These are phyloP conservation scores for Eremochloa ophiuroides DNA, from an alignment of 176 grass and related monocot species.

Conservation along the genomic window DNA sequence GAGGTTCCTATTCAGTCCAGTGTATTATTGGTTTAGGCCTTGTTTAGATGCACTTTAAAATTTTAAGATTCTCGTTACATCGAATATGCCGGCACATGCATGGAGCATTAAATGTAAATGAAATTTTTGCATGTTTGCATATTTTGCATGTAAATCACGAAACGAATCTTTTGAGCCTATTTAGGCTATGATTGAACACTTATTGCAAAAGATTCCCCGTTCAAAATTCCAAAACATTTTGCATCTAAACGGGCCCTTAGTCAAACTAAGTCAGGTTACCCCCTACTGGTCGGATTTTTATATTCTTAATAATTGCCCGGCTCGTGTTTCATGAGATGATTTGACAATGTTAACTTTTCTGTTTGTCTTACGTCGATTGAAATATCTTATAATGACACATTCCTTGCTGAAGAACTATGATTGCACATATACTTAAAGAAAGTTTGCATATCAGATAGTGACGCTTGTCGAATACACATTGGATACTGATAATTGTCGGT, in stretches of 20 bases:
- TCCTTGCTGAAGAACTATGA: background rate
- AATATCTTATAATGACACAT: background rate
- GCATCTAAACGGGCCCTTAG: too few relatives aligned
- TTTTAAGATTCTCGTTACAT: too few relatives aligned
- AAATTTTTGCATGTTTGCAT: too few relatives aligned
- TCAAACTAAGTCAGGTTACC: background rate
- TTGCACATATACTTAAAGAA: background rate
- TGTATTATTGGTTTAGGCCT: background rate
- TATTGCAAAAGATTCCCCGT: too few relatives aligned
- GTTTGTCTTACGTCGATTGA: background rate
- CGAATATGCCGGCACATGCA: too few relatives aligned
- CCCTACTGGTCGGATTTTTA: background rate
- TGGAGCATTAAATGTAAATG: too few relatives aligned
- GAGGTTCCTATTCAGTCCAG: background rate
- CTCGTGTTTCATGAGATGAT: slow-evolving; percentile 26
- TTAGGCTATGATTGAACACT: too few relatives aligned
- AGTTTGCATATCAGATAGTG: background rate
- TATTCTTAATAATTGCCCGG: background rate
- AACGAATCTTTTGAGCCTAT: too few relatives aligned
- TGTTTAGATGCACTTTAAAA: too few relatives aligned
- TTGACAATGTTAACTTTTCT: slow-evolving; percentile 6
- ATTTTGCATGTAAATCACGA: too few relatives aligned
- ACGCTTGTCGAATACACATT: background rate
- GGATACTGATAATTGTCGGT: background rate
- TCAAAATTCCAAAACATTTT: too few relatives aligned